Base-by-base conservation (phyloP, 192 early-diverging fungal genomes). In the Podila clonocystis region DNA sequence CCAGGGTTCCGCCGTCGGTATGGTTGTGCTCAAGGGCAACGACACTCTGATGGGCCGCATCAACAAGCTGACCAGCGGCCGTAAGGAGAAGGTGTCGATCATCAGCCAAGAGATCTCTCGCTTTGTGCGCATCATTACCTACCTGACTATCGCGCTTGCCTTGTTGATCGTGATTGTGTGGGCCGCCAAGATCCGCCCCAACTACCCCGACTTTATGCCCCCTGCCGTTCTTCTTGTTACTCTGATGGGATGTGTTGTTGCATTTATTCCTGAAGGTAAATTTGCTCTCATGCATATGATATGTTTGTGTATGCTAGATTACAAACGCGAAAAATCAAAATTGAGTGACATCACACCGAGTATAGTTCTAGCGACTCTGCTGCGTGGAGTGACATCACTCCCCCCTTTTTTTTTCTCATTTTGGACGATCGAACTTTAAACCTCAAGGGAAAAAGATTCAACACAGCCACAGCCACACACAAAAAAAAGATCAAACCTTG, bases 11-110 rank as follows among this genome's bases (percentile, higher is more conserved):
- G 92, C 87, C 68, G 85, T 83, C 9, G 95, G 92, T 59, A 75
- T 97, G n/a, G 95, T 98, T 0, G 85, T 96, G 12, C 74, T 88
- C 36, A 96, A 90, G 31, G 96, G 94, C 13, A 77, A 74, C 33
- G 79, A 87, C 12, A 93, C 94, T 4, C 82, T 96, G 64, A 89
- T 96, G 83, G 94, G 95, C 2, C 87, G 90, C 15, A 91, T 96
- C 82, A 90, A 87, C 63, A 86, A 83, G 50, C 75, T 96, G 58
- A 86, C 87, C n/a, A 58, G 75, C 17, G 71, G 77, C 31, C 77
- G 82, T 30, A 68, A 66, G 48, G 73, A 73, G 36, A 73, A 82
- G 28, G 63, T 59, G 22, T 92, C 92, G 22, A 78, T 87, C 41
- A 74, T 94, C 30, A 90, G 93, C 52, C 82, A 72, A 28, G 91